These are phyloP conservation scores for Colletotrichum liriopes DNA, from an alignment of 2,329 filamentous ascomycete genomes.

Conservation along the genomic window DNA sequence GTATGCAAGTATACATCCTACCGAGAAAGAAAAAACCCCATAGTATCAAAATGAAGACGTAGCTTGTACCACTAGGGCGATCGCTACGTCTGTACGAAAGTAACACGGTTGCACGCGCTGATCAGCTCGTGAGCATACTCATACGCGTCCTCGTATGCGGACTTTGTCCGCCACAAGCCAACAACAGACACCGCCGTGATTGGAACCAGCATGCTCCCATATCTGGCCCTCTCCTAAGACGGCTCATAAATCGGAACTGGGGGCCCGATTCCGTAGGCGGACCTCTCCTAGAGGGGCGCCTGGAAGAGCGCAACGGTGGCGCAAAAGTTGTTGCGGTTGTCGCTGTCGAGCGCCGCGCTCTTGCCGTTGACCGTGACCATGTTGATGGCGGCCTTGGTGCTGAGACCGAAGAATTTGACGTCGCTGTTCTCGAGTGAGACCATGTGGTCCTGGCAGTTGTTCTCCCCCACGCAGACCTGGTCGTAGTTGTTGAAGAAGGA, in stretches of 20 bases:
- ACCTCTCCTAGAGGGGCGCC: conserved; percentile 33
- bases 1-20: conserved; percentile 18
- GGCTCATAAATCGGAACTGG: background rate
- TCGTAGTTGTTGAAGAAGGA: conserved; percentile 88
- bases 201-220: background rate
- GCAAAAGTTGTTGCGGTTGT: conserved; percentile 78
- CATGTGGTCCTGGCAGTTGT: conserved; percentile 85
- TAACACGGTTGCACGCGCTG: background rate
- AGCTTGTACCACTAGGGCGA: background rate
- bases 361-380: conserved; percentile 78
- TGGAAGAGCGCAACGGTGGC: conserved; percentile 71
- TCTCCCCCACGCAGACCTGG: conserved; percentile 76
- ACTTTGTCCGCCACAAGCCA: background rate
- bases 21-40: background rate
- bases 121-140: conserved; percentile 3
- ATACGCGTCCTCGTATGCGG: background rate
- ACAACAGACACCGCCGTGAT: background rate
- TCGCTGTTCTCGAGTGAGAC: conserved; percentile 77
- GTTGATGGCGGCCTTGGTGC: conserved; percentile 81
- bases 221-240: background rate
- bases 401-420: conserved; percentile 78
- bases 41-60: background rate
- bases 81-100: background rate
- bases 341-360: conserved; percentile 67
- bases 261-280: background rate